Evolutionary conservation across 805 yeast species (phyloP), one percentile per base, ranked within the genome.

Genomic region (Isabelozyma rhagii): DNA sequence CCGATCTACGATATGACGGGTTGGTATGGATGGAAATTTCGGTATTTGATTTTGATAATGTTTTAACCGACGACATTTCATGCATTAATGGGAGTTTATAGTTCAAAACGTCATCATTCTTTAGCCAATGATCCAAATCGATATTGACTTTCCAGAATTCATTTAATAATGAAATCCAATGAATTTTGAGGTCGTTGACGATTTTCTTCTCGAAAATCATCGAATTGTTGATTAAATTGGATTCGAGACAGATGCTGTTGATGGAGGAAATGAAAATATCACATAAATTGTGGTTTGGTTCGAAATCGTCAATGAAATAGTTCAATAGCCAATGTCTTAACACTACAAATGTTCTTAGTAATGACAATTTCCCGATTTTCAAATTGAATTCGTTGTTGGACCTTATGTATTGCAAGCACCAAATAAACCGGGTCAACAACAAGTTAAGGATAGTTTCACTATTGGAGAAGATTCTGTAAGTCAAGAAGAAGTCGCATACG

Each of bases 321-420:
- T 92, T 93, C 51, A 89, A 68, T 15, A 93, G 65, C 96, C 98
- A 93, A 69, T 89, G 96, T 60, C 97, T 80, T 41, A 94, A 58
- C 28, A 87, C 84, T 27, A 89, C 97, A 71, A 92, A 93, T 0
- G 96, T 85, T 58, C 98, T 77, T 38, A 92, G 78, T 10, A 89
- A 72, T 1, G 86, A 84, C 43, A 87, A 72, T 51, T 84, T 79
- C 1, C 96, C 96, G 3, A 78, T 61, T 51, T 75, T 61, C 8
- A 55, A 52, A 25, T 64, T 60, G 25, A 62, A 58, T n/a, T 58
- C 60, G 21, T 54, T 52, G 27, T 56, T 51, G 3, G 68, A 62
- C 47, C 63, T 64, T 48, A 71, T 66, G 52, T 72, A 71, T 51
- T 75, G 77, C 25, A 87, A 66, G 21, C 90, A 81, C 96, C 97